Evolutionary conservation across 768 basidiomycete genomes (phyloP).

Genomic region (Crepidotus variabilis): DNA sequence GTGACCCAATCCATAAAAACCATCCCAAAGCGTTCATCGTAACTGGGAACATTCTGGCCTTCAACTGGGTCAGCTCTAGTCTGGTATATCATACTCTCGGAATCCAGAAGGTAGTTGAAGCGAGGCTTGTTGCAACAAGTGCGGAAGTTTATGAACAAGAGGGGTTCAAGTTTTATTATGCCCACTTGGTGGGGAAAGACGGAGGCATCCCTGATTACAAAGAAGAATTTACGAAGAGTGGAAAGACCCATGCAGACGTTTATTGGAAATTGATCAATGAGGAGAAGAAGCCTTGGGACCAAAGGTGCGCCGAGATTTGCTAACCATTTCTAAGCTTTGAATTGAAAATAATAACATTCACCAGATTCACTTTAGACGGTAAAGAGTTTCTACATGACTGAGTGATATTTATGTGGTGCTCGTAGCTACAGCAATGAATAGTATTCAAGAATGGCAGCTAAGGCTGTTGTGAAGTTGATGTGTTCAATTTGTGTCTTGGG

Average conservation of each 20-base stretch:
- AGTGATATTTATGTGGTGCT: background rate
- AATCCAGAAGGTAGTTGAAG: slow-evolving; percentile 19
- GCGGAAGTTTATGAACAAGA: slow-evolving; percentile 14
- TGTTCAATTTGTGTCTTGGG: too few relatives aligned
- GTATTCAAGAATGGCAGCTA: too few relatives aligned
- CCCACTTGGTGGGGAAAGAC: slow-evolving; percentile 1
- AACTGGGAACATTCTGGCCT: slow-evolving; percentile 26
- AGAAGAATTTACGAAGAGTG: slow-evolving; percentile 3
- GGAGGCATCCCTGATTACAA: background rate
- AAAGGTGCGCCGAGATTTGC: background rate
- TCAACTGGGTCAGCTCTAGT: slow-evolving; percentile 6
- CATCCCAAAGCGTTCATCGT: slow-evolving; percentile 27
- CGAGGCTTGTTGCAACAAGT: slow-evolving; percentile 20
- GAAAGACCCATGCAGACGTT: slow-evolving; percentile 1
- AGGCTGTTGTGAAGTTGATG: too few relatives aligned
- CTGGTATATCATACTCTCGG: slow-evolving; percentile 14
- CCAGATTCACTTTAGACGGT: background rate
- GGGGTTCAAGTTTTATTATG: slow-evolving; percentile 1
- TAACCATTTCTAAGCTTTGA: background rate
- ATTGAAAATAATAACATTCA: background rate
- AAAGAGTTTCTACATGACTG: background rate
- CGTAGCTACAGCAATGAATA: too few relatives aligned
- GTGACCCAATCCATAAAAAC: slow-evolving; percentile 15
- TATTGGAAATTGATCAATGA: background rate
- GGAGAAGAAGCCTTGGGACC: background rate